Evolutionary conservation across 257 asterid genomes (phyloP).

Genomic region (Cynanchum wilfordii): DNA sequence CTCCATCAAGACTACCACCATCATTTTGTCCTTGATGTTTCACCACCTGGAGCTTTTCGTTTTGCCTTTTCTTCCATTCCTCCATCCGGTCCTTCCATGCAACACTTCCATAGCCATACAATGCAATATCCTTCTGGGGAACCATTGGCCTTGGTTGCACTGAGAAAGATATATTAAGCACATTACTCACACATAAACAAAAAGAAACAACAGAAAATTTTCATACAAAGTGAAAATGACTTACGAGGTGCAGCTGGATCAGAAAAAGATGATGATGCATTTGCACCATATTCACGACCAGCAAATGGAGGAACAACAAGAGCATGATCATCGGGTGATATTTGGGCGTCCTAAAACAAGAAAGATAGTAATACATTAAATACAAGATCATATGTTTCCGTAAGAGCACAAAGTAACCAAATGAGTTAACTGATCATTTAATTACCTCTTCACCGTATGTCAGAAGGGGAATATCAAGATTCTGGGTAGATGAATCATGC

Average conservation of each 20-base stretch:
- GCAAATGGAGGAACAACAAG: conserved; percentile 57
- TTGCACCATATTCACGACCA: conserved; percentile 31
- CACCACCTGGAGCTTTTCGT: conserved; percentile 56
- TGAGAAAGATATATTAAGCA: conserved; percentile 15
- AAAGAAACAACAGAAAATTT: background rate
- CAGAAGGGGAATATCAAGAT: conserved; percentile 55
- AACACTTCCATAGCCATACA: conserved; percentile 96
- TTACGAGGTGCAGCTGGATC: conserved; percentile 45
- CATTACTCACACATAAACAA: conserved; percentile 4
- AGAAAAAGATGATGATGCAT: conserved; percentile 32
- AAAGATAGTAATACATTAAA: conserved; percentile 4
- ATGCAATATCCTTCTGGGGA: conserved; percentile 69
- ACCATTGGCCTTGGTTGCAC: conserved; percentile 80
- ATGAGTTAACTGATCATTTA: background rate
- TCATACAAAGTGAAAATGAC: conserved; percentile 16
- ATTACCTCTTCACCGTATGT: conserved; percentile 84
- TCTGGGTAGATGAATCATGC: conserved; percentile 34
- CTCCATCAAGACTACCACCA: conserved; percentile 38
- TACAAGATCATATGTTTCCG: background rate
- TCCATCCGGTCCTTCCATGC: conserved; percentile 95
- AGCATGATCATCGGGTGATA: conserved; percentile 50
- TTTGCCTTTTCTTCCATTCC: conserved; percentile 78
- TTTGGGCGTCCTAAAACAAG: conserved; percentile 42
- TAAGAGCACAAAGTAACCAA: background rate
- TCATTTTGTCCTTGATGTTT: conserved; percentile 46